These are phyloP conservation scores for Brachypodium distachyon DNA, from an alignment of 202 grass and related monocot genomes.

Conservation along the genomic window DNA sequence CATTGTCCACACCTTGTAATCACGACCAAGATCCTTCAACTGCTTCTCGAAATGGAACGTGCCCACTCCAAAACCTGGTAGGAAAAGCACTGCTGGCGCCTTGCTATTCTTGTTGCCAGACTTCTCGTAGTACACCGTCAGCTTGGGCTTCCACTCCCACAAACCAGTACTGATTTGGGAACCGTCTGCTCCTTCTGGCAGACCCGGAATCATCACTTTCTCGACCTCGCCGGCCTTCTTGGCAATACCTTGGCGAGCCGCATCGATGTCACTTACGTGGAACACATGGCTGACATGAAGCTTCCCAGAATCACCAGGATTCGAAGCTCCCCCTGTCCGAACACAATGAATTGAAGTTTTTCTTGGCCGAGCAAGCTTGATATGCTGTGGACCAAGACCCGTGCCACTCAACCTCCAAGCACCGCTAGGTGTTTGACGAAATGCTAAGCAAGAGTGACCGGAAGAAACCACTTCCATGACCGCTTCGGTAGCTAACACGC, in stretches of 20 bases:
- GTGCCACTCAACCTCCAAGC: slow-evolving; percentile 26
- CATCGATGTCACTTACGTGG: slow-evolving; percentile 32
- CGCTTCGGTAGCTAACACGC: background rate
- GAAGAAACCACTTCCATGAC: slow-evolving; percentile 64
- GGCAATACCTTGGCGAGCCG: slow-evolving; percentile 29
- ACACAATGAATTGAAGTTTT: slow-evolving; percentile 33
- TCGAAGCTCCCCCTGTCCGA: slow-evolving; percentile 5
- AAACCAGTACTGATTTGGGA: slow-evolving; percentile 67
- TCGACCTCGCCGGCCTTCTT: slow-evolving; percentile 19
- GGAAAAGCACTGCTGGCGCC: slow-evolving; percentile 80
- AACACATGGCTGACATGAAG: slow-evolving; percentile 22
- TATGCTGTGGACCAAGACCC: slow-evolving; percentile 11
- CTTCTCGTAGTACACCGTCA: slow-evolving; percentile 81
- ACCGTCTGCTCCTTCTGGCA: slow-evolving; percentile 38
- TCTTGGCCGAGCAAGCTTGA: slow-evolving; percentile 8
- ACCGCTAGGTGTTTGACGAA: slow-evolving; percentile 33
- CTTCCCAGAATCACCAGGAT: slow-evolving; percentile 1
- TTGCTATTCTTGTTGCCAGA: slow-evolving; percentile 58
- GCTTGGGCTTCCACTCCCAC: slow-evolving; percentile 91
- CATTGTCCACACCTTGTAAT: slow-evolving; percentile 94
- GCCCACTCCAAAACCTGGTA: slow-evolving; percentile 85
- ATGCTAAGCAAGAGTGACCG: slow-evolving; percentile 49
- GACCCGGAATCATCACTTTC: slow-evolving; percentile 60
- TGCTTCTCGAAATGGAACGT: slow-evolving; percentile 95
- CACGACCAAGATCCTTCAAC: slow-evolving; percentile 66